Percentiles rank a stretch among this genome's conserved stretches.
phyloP scores from a whole-genome alignment of 805 yeast species.

The Candida tammaniensis region DNA sequence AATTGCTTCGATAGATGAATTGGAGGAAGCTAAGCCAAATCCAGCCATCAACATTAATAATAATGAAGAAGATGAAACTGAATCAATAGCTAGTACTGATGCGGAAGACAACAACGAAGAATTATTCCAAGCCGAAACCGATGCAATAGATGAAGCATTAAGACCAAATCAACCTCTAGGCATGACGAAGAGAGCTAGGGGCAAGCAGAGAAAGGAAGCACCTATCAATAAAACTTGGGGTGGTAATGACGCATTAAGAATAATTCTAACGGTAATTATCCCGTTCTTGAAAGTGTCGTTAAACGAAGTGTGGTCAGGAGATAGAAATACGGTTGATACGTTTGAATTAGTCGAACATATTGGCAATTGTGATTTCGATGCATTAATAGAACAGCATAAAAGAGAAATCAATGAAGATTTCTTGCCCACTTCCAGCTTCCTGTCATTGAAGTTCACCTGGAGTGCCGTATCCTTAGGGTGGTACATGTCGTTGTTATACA shows the following conservation, averaged over 20 bases:
- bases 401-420: conserved; percentile 40
- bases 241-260: conserved; percentile 48
- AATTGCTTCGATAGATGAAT: not conserved
- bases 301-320: conserved; percentile 24
- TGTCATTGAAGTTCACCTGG: conserved; percentile 59
- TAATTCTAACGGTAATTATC: conserved; percentile 39
- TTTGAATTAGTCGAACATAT: conserved; percentile 39
- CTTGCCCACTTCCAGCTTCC: conserved; percentile 36
- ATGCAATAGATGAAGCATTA: conserved; percentile 38
- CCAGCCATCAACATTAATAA: not conserved
- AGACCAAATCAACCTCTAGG: conserved; percentile 56
- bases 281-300: conserved; percentile 31
- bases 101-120: not conserved
- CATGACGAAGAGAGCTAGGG: conserved; percentile 56
- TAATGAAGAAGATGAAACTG: not conserved
- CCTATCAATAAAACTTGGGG: conserved; percentile 55
- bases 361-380: conserved; percentile 32
- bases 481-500: conserved; percentile 70
- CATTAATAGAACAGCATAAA: conserved; percentile 18
- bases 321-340: conserved; percentile 19
- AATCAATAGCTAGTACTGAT: conserved; percentile 1
- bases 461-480: conserved; percentile 63
- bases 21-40: not conserved
- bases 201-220: conserved; percentile 50
- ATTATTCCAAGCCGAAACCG: conserved; percentile 8